Evolutionary conservation across 768 basidiomycete species (phyloP).

Genomic region (Jaapia argillacea): DNA sequence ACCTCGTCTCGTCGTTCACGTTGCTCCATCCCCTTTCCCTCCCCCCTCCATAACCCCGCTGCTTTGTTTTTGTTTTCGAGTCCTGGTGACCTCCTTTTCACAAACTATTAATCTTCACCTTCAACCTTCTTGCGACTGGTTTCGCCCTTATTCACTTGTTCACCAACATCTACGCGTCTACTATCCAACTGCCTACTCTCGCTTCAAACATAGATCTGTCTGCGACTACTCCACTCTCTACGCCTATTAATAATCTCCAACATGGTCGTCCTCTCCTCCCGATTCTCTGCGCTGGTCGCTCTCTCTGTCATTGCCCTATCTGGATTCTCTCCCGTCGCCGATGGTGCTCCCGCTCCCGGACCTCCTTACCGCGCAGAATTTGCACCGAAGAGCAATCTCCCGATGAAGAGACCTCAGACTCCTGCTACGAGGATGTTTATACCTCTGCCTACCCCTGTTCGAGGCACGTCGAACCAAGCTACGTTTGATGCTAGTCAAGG

Average conservation of each 20-base stretch:
- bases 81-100: conserved; percentile 8
- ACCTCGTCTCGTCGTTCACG: conserved; percentile 4
- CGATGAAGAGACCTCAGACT: not conserved
- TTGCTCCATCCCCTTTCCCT: conserved; percentile 21
- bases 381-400: conserved; percentile 1
- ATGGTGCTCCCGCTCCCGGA: conserved; percentile 30
- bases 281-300: conserved; percentile 35
- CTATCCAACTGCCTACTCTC: conserved; percentile 8
- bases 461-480: not conserved
- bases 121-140: conserved; percentile 11
- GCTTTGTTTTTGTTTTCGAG: conserved; percentile 14
- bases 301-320: conserved; percentile 36
- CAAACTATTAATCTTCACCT: not conserved
- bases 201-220: too few relatives aligned
- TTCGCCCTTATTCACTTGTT: conserved; percentile 14
- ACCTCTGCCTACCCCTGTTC: not conserved
- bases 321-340: conserved; percentile 22
- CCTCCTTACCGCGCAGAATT: conserved; percentile 10
- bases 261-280: conserved; percentile 43
- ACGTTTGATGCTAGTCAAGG: not conserved
- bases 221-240: conserved; percentile 9
- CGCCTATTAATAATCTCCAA: conserved; percentile 7
- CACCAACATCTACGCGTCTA: conserved; percentile 11
- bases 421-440: not conserved
- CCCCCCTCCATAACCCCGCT: conserved; percentile 21